Evolutionary conservation across 805 yeast genomes (phyloP).

Genomic region (Millerozyma miso): DNA sequence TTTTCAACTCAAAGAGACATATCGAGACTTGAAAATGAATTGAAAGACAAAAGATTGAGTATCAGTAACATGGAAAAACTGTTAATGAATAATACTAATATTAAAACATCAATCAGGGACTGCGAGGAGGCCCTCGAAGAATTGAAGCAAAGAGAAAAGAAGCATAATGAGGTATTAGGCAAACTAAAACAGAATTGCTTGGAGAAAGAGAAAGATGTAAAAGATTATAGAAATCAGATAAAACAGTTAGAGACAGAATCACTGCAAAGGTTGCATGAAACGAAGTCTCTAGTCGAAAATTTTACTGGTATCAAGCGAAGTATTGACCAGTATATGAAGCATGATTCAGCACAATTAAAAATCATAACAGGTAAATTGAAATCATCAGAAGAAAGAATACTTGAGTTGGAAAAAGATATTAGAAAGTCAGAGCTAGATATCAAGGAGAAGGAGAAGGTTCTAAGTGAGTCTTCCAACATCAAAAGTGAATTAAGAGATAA

Average conservation of each 20-base stretch:
- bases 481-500: slow-evolving; percentile 64
- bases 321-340: slow-evolving; percentile 18
- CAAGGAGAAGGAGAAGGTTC: slow-evolving; percentile 32
- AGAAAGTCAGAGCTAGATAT: slow-evolving; percentile 20
- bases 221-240: neutral
- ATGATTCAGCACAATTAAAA: slow-evolving; percentile 12
- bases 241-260: neutral
- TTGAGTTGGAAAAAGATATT: slow-evolving; percentile 14
- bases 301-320: slow-evolving; percentile 5
- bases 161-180: slow-evolving; percentile 5
- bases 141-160: slow-evolving; percentile 4
- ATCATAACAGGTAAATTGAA: neutral
- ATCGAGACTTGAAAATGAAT: slow-evolving; percentile 41
- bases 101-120: slow-evolving; percentile 36
- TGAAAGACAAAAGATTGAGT: slow-evolving; percentile 50
- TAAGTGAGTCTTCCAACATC: slow-evolving; percentile 55
- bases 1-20: slow-evolving; percentile 43
- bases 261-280: neutral
- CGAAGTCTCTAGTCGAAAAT: neutral
- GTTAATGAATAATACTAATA: slow-evolving; percentile 42
- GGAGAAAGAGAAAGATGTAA: slow-evolving; percentile 1
- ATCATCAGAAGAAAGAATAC: slow-evolving; percentile 18
- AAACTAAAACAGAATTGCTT: neutral
- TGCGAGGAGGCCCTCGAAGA: slow-evolving; percentile 19
- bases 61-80: slow-evolving; percentile 53